Percentiles rank a stretch among this genome's conserved stretches.
Evolutionary conservation across 169 alveolate species (phyloP).

Genomic region (Cryptosporidium ubiquitum): DNA sequence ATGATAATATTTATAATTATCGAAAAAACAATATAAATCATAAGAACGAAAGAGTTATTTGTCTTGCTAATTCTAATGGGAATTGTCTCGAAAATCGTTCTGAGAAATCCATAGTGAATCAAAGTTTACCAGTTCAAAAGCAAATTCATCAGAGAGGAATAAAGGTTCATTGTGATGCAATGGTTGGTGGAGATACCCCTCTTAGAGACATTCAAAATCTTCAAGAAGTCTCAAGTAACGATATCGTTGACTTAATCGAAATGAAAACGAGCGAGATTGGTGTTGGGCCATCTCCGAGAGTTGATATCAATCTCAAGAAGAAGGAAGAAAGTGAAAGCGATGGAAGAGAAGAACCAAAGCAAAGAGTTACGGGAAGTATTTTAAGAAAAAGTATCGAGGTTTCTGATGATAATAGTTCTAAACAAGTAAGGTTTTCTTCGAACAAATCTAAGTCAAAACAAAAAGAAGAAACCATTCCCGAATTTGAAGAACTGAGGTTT

Average conservation of each 20-base stretch:
- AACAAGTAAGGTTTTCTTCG: slow-evolving; percentile 59
- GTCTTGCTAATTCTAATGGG: not conserved
- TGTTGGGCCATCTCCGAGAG: slow-evolving; percentile 72
- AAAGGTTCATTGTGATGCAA: slow-evolving; percentile 45
- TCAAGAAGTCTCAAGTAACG: not conserved
- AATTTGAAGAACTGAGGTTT: slow-evolving; percentile 36
- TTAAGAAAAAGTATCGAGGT: slow-evolving; percentile 50
- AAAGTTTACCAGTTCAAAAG: not conserved
- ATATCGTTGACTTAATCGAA: not conserved
- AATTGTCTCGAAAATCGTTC: not conserved
- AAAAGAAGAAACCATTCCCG: not conserved
- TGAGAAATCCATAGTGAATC: not conserved
- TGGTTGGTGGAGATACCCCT: slow-evolving; percentile 74
- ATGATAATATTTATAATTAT: not conserved
- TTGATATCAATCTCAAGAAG: not conserved
- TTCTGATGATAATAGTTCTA: slow-evolving; percentile 26
- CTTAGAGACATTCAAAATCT: not conserved
- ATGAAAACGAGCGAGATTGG: slow-evolving; percentile 51
- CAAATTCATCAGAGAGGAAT: not conserved
- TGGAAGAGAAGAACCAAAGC: not conserved
- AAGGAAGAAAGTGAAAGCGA: not conserved
- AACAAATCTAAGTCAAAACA: not conserved
- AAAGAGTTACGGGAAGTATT: slow-evolving; percentile 27
- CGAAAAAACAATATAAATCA: not conserved
- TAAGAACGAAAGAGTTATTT: not conserved